Evolutionary conservation across 345 rosid genomes (phyloP), one percentile per base, ranked within the genome.

Genomic region (Pugionium cornutum): DNA sequence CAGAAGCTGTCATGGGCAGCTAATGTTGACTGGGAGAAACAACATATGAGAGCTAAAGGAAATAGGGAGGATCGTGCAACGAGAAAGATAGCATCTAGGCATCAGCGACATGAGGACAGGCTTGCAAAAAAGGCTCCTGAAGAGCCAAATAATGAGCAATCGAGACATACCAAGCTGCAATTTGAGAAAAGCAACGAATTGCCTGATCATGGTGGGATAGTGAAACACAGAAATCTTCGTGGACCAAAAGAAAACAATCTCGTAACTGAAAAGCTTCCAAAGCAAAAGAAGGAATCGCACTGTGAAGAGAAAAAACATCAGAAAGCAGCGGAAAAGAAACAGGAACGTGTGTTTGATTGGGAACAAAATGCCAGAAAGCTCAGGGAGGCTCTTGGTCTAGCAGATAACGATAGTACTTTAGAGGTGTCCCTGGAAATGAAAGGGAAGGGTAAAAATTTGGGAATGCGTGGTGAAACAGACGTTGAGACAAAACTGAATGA

Each of bases 111-210:
- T 43, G 81, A 66, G 61, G 79, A 68, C n/a, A 81, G 60, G 64
- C 46, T 67, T 27, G 58, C 68, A 70, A 78, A 73, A 69, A 84
- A 77, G 62, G 67, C 35, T 68, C 47, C 34, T 73, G 74, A 74
- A 57, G 83, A 76, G 70, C 79, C 50, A 54, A 73, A 66, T 33
- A 82, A 66, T 47, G 82, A 70, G 70, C 80, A 54, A 45, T 52
- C 67, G n/a, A 63, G 63, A 64, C 63, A 69, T 40, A 74, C 68
- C 2, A 43, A 31, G 62, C 68, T 67, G 65, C 68, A 59, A 1
- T 58, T 57, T 36, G 86, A 80, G 69, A 65, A 72, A 55, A 80
- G 72, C 51, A 75, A 65, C 73, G 75, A 77, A 62, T 58, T 56
- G 42, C 29, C 75, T 48, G 69, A 62, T 67, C 67, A 62, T 53